phyloP scores from a whole-genome alignment of 768 basidiomycete species.

The Rhodotorula taiwanensis region DNA sequence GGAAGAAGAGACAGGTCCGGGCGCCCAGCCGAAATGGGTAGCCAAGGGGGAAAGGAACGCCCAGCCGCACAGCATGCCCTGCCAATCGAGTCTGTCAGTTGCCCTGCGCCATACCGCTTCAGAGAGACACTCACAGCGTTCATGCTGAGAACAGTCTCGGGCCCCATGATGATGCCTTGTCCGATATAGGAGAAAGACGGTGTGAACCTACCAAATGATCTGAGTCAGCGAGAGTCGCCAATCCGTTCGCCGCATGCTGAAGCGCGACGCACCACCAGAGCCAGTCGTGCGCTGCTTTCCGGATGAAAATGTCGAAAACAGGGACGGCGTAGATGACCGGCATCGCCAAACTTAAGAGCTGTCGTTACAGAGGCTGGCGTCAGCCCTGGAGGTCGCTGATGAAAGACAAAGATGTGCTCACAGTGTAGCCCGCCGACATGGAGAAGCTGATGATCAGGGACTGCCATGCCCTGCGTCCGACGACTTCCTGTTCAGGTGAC shows the following conservation, averaged over 20 bases:
- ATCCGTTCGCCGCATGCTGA: too few species aligned
- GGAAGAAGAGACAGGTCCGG: conserved; percentile 83
- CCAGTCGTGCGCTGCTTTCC: conserved; percentile 76
- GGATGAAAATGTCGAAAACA: conserved; percentile 60
- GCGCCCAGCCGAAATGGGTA: conserved; percentile 79
- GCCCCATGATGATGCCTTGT: conserved; percentile 91
- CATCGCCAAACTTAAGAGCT: conserved; percentile 84
- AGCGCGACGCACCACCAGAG: conserved; percentile 66
- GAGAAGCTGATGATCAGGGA: conserved; percentile 71
- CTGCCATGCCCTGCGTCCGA: conserved; percentile 63
- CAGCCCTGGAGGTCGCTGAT: too few species aligned
- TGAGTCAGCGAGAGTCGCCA: too few species aligned
- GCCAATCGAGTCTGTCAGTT: too few species aligned
- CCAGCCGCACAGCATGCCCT: conserved; percentile 98
- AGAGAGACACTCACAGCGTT: conserved; percentile 66
- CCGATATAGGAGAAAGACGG: conserved; percentile 78
- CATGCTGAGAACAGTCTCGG: conserved; percentile 89
- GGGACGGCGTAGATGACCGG: conserved; percentile 82
- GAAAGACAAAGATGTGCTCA: conserved; percentile 46
- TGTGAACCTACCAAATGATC: conserved; percentile 53
- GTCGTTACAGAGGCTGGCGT: not conserved
- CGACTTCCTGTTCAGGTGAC: conserved; percentile 43
- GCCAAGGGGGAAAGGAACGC: conserved; percentile 82
- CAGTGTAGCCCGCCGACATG: conserved; percentile 68
- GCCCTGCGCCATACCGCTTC: too few species aligned